Base-by-base conservation (phyloP, 2,329 filamentous ascomycete species). In the Amphichorda felina region DNA sequence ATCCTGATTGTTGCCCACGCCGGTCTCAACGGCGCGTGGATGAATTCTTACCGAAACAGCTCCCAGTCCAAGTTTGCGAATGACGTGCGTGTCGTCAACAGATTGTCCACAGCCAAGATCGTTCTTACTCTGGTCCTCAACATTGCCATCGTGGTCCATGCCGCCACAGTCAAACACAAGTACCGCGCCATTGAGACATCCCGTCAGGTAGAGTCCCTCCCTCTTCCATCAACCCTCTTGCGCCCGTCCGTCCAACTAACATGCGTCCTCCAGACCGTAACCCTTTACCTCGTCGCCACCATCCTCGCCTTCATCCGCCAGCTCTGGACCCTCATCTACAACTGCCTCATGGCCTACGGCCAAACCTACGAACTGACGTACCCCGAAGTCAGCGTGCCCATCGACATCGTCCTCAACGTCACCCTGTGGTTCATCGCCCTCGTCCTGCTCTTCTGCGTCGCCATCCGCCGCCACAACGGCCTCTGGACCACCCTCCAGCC, bases 271-370 rank as follows among this genome's bases (percentile, higher is more conserved):
- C 33, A 35, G 33, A 35, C 19, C 33, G 33, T 35, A n/a, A 35
- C 21, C 13, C 22, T 35, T 4, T 35, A 35, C 22, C 33, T 35
- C n/a, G 33, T 35, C 21, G 33, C 33, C 3, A 28, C 33, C 24
- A 18, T 28, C 22, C 33, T 35, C 33, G 14, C 18, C 15, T 5
- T 21, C 22, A 6, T 35, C 5, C 33, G 33, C n/a, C 14, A 7
- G 8, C 33, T 35, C 22, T 35, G 33, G 33, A 18, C 2, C 5
- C 8, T 35, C 21, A 18, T 35, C 22, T 26, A 5, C 13, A 2
- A 17, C 8, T 5, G 5, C 30, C 5, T 21, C 8, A 5, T 7
- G 7, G 11, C n/a, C 6, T 15, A 10, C 6, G n/a, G 11, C 22
- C 2, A 26, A 9, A 18, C 7, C 22, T 10, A 8, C 8, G 15